Conservation (phyloP, 179 eudicot species). For the Drosera spatulata region DNA sequence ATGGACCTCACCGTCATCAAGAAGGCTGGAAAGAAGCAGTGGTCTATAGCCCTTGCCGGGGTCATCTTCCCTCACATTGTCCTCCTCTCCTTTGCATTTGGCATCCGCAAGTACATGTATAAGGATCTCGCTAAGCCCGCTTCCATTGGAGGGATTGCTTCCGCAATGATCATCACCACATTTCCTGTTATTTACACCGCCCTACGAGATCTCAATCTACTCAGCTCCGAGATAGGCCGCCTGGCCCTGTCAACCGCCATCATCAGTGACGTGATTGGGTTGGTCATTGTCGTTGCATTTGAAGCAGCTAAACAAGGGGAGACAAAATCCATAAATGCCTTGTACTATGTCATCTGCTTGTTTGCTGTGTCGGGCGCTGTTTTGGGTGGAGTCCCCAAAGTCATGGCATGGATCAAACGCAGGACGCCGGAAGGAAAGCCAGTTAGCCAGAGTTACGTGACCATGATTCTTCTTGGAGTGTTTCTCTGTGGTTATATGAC, state of each 20-base stretch:
- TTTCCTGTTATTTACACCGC: conserved; percentile 58
- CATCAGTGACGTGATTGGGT: conserved; percentile 41
- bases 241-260: conserved; percentile 46
- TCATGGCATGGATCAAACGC: conserved; percentile 47
- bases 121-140: conserved; percentile 21
- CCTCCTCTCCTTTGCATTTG: conserved; percentile 13
- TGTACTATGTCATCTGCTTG: conserved; percentile 24
- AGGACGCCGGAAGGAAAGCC: conserved; percentile 50
- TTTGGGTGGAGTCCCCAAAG: conserved; percentile 26
- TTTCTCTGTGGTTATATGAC: conserved; percentile 26
- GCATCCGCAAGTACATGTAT: conserved; percentile 27
- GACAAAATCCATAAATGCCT: conserved; percentile 13
- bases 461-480: conserved; percentile 34
- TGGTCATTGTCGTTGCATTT: conserved; percentile 27
- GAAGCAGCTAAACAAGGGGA: conserved; percentile 57
- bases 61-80: conserved; percentile 24
- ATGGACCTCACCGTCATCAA: conserved; percentile 38
- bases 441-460: conserved; percentile 33
- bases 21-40: conserved; percentile 40
- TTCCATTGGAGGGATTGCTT: conserved; percentile 41
- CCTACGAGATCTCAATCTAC: conserved; percentile 54
- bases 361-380: conserved; percentile 9
- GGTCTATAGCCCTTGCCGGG: conserved; percentile 34
- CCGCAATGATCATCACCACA: conserved; percentile 36
- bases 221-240: conserved; percentile 75